Percentiles rank a stretch among this genome's conserved stretches.
phyloP scores from a whole-genome alignment of 2,329 filamentous ascomycete species.

The Sclerotinia trifoliorum region DNA sequence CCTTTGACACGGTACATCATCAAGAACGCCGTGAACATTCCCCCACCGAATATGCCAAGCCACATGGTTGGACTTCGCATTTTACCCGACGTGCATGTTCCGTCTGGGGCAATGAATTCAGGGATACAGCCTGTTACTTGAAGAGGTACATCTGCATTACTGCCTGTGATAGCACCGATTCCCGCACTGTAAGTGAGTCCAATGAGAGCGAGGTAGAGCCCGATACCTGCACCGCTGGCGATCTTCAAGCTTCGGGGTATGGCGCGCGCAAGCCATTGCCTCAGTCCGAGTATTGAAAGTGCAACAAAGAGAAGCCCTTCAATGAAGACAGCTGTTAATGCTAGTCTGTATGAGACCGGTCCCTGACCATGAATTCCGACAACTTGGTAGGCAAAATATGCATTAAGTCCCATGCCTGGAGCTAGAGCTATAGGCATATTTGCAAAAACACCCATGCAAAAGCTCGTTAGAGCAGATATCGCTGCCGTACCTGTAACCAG shows the following conservation, averaged over 20 bases:
- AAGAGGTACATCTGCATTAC: slow-evolving; percentile 66
- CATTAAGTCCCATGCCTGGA: slow-evolving; percentile 79
- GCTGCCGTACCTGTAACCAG: slow-evolving; percentile 82
- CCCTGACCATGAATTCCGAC: slow-evolving; percentile 76
- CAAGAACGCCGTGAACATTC: slow-evolving; percentile 73
- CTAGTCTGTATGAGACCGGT: slow-evolving; percentile 69
- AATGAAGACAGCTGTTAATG: slow-evolving; percentile 82
- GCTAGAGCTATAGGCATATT: slow-evolving; percentile 72
- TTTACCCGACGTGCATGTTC: slow-evolving; percentile 65
- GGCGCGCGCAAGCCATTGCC: slow-evolving; percentile 82
- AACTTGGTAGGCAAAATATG: slow-evolving; percentile 77
- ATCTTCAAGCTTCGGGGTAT: slow-evolving; percentile 85
- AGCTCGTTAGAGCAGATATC: slow-evolving; percentile 74
- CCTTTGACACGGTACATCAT: slow-evolving; percentile 87
- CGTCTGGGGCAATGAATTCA: slow-evolving; percentile 44
- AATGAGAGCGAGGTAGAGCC: slow-evolving; percentile 69
- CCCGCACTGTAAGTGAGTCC: slow-evolving; percentile 78
- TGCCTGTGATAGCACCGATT: slow-evolving; percentile 73
- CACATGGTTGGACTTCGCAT: slow-evolving; percentile 84
- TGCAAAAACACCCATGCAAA: slow-evolving; percentile 79
- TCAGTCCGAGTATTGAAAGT: slow-evolving; percentile 75
- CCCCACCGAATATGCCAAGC: slow-evolving; percentile 85
- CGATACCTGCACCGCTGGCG: slow-evolving; percentile 81
- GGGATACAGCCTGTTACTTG: slow-evolving; percentile 62
- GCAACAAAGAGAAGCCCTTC: slow-evolving; percentile 84